Percentiles rank a stretch among this genome's conserved stretches.
Evolutionary conservation across 2,329 filamentous ascomycete genomes (phyloP).

Genomic region (Phaeoacremonium minimum): DNA sequence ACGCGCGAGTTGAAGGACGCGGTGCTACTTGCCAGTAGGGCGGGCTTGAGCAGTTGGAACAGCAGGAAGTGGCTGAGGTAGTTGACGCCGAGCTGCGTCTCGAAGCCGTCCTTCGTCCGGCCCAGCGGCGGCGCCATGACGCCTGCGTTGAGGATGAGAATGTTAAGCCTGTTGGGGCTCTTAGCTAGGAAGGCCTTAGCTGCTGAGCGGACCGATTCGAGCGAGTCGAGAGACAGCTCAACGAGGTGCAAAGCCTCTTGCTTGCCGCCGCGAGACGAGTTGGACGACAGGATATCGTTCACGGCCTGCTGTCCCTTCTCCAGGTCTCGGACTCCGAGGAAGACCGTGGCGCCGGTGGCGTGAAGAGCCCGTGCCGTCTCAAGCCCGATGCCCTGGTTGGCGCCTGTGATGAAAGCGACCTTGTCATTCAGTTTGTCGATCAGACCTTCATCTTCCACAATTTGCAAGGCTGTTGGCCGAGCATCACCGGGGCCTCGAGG

Average conservation of each 20-base stretch:
- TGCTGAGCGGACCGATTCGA: too few species aligned
- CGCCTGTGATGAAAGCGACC: slow-evolving; percentile 33
- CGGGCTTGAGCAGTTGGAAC: slow-evolving; percentile 36
- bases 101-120: slow-evolving; percentile 28
- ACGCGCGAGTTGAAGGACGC: slow-evolving; percentile 23
- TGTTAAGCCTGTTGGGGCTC: slow-evolving; percentile 18
- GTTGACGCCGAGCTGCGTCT: slow-evolving; percentile 31
- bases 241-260: slow-evolving; percentile 23
- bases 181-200: slow-evolving; percentile 8
- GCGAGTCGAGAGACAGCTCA: slow-evolving; percentile 18
- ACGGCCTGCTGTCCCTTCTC: slow-evolving; percentile 14
- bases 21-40: slow-evolving; percentile 31
- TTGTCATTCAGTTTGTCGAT: slow-evolving; percentile 24
- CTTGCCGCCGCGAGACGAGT: slow-evolving; percentile 3
- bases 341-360: slow-evolving; percentile 35
- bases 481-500: slow-evolving; percentile 23
- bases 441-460: slow-evolving; percentile 20
- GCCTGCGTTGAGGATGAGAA: slow-evolving; percentile 25
- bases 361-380: slow-evolving; percentile 33
- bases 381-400: slow-evolving; percentile 29
- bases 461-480: slow-evolving; percentile 24
- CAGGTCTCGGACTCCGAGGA: slow-evolving; percentile 32
- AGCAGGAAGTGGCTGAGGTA: slow-evolving; percentile 38
- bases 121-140: slow-evolving; percentile 25
- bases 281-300: slow-evolving; percentile 14